phyloP scores from a whole-genome alignment of 192 early-diverging fungal species.

The Entomortierella beljakovae region DNA sequence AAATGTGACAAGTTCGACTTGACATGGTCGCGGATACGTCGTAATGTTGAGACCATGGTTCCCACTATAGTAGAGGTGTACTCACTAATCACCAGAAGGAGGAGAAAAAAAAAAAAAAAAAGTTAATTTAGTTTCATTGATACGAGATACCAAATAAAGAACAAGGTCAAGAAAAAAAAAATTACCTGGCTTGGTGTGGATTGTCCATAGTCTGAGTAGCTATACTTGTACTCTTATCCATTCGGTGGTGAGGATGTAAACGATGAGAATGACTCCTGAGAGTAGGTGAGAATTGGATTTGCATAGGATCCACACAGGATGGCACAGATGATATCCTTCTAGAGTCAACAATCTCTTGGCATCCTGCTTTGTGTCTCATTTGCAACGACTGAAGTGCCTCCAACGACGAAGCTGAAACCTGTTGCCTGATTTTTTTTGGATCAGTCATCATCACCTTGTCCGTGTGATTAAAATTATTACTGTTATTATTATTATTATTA shows the following conservation, averaged over 20 bases:
- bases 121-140: not conserved
- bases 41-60: conserved; percentile 17
- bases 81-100: too few relatives aligned
- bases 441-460: not conserved
- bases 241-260: too few relatives aligned
- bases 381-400: conserved; percentile 23
- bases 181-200: too few relatives aligned
- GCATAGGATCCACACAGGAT: conserved; percentile 8
- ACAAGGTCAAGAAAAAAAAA: too few relatives aligned
- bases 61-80: conserved; percentile 4
- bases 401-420: conserved; percentile 24
- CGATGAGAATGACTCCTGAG: not conserved
- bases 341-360: not conserved
- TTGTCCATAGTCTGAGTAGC: not conserved
- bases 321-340: not conserved
- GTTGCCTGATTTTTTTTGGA: conserved; percentile 10
- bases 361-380: not conserved
- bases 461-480: not conserved
- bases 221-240: not conserved
- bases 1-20: conserved; percentile 35
- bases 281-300: conserved; percentile 1
- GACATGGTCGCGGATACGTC: conserved; percentile 37
- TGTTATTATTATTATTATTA: not conserved
- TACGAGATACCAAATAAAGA: not conserved
- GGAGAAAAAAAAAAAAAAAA: not conserved